A percentile compares a stretch with the other conserved stretches of the same genome.
These are phyloP conservation scores for Populus tremula DNA, from an alignment of 345 rosid genomes.

Conservation along the genomic window DNA sequence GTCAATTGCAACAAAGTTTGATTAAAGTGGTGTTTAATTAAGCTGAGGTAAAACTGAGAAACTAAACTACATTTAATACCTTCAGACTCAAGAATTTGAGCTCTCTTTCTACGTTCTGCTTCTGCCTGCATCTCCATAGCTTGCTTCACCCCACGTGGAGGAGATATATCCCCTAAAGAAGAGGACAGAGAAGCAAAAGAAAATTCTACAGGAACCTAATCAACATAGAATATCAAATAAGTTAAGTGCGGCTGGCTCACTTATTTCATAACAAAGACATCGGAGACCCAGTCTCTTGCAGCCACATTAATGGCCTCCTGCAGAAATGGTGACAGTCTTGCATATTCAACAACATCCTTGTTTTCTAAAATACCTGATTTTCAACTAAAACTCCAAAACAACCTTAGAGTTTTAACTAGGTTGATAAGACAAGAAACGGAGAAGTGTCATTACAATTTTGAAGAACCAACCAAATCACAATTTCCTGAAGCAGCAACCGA, in stretches of 20 bases:
- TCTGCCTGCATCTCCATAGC: conserved; percentile 99
- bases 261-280: conserved; percentile 95
- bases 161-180: conserved; percentile 89
- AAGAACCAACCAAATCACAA: too few species aligned
- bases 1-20: background rate
- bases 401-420: too few species aligned
- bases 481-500: too few species aligned
- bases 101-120: conserved; percentile 93
- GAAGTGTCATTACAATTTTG: too few species aligned
- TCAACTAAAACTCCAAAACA: too few species aligned
- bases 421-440: too few species aligned
- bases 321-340: conserved; percentile 3
- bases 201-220: background rate
- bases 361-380: too few species aligned
- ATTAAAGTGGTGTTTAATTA: background rate
- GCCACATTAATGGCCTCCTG: conserved; percentile 94
- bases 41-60: background rate
- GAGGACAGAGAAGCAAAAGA: background rate
- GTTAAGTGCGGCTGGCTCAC: conserved; percentile 49
- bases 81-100: conserved; percentile 92
- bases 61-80: conserved; percentile 21
- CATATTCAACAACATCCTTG: background rate
- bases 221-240: background rate
- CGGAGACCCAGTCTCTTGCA: conserved; percentile 82
- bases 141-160: conserved; percentile 80